Percentiles rank a stretch among this genome's conserved stretches.
These are phyloP conservation scores for Malassezia pachydermatis DNA, from an alignment of 1,284 basidiomycete species.

Conservation along the genomic window DNA sequence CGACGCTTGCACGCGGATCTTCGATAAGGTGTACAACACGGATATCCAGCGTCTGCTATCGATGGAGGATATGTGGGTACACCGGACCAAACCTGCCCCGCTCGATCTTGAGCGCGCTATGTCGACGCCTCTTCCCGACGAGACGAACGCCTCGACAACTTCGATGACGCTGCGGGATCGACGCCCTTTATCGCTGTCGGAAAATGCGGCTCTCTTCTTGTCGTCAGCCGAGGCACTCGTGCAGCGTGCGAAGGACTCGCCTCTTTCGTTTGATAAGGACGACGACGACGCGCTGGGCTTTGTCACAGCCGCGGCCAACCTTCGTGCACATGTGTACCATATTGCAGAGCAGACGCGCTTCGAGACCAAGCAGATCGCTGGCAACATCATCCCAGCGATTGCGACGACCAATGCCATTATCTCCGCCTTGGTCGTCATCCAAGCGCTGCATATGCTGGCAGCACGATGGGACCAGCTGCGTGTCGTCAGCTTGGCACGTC, in stretches of 20 bases:
- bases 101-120: slow-evolving; percentile 50
- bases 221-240: slow-evolving; percentile 63
- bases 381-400: slow-evolving; percentile 90
- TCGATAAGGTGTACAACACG: slow-evolving; percentile 79
- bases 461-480: slow-evolving; percentile 23
- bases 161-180: slow-evolving; percentile 29
- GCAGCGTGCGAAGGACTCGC: slow-evolving; percentile 60
- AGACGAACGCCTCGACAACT: neutral
- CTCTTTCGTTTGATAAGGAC: slow-evolving; percentile 90
- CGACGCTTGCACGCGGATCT: slow-evolving; percentile 57
- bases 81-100: slow-evolving; percentile 66
- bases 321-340: slow-evolving; percentile 78
- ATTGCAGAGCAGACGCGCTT: slow-evolving; percentile 81
- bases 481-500: slow-evolving; percentile 25
- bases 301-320: slow-evolving; percentile 84
- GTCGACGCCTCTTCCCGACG: neutral
- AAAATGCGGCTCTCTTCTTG: slow-evolving; percentile 37
- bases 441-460: slow-evolving; percentile 68
- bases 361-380: slow-evolving; percentile 99
- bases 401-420: slow-evolving; percentile 98
- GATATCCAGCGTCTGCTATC: slow-evolving; percentile 80
- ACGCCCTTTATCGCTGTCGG: slow-evolving; percentile 25
- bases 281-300: slow-evolving; percentile 94
- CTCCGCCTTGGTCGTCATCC: slow-evolving; percentile 83
- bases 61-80: slow-evolving; percentile 98